Conservation (phyloP, 805 yeast genomes). For the Wickerhamomyces subpelliculosus region DNA sequence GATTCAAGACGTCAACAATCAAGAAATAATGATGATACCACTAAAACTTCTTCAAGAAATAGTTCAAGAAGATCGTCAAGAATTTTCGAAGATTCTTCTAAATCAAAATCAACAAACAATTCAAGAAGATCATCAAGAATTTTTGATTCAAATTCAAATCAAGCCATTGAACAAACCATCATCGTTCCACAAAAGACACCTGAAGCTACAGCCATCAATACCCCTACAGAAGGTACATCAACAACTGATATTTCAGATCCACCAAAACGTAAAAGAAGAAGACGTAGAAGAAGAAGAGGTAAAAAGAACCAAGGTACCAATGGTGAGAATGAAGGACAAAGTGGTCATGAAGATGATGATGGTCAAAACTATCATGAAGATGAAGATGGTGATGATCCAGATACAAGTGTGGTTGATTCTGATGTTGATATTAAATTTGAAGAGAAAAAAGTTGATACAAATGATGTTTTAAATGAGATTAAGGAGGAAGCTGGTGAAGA, state of each 20-base stretch:
- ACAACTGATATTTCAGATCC: conserved; percentile 6
- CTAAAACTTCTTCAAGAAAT: not conserved
- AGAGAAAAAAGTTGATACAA: not conserved
- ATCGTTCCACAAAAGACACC: too few relatives aligned
- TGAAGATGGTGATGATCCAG: conserved; percentile 1
- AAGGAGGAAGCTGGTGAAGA: not conserved
- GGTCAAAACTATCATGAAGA: conserved; percentile 1
- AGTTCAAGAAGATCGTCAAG: not conserved
- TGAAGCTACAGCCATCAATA: too few relatives aligned
- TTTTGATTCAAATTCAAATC: not conserved
- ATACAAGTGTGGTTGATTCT: not conserved
- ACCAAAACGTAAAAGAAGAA: conserved; percentile 6
- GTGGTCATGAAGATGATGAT: conserved; percentile 2
- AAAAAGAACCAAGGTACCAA: conserved; percentile 3
- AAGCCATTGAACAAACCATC: too few relatives aligned
- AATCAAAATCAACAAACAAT: not conserved
- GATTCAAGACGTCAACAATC: not conserved
- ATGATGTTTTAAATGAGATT: not conserved
- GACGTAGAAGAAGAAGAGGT: conserved; percentile 10
- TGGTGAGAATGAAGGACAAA: too few relatives aligned
- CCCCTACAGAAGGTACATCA: conserved; percentile 4
- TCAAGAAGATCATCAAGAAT: conserved; percentile 1
- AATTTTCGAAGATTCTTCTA: not conserved
- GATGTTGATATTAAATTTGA: not conserved
- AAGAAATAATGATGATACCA: not conserved